phyloP scores from a whole-genome alignment of 148 eudicot species.

The Agrostemma githago region DNA sequence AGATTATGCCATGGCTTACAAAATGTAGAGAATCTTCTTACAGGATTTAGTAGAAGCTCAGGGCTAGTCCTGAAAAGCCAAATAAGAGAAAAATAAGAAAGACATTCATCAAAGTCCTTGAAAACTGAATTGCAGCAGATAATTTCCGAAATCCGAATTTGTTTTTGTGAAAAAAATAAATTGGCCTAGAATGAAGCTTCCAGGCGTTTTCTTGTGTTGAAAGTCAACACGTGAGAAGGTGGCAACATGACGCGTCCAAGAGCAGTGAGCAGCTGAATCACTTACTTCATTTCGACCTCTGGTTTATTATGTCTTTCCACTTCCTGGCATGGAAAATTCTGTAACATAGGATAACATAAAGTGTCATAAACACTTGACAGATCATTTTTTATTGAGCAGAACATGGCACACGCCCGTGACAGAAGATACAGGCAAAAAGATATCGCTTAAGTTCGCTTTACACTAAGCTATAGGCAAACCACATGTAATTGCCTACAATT shows the following conservation, averaged over 20 bases:
- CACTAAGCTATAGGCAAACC: not conserved
- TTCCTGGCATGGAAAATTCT: conserved; percentile 99
- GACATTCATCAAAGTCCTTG: conserved; percentile 1
- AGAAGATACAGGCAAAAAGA: not conserved
- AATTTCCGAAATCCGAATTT: not conserved
- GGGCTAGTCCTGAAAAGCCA: conserved; percentile 83
- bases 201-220: not conserved
- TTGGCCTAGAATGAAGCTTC: not conserved
- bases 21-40: conserved; percentile 37
- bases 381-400: not conserved
- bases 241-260: not conserved
- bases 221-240: not conserved
- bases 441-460: not conserved
- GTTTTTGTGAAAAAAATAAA: not conserved
- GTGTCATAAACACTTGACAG: conserved; percentile 3
- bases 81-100: conserved; percentile 15
- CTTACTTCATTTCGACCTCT: conserved; percentile 92
- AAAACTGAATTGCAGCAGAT: not conserved
- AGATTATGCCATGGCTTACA: conserved; percentile 20
- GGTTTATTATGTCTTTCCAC: conserved; percentile 98
- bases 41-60: conserved; percentile 93
- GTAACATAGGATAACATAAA: conserved; percentile 26
- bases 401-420: too few relatives aligned
- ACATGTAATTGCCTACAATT: not conserved
- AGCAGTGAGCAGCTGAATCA: not conserved